Conservation (phyloP, 129 eudicot species). For the Chrysanthemum makinoi region DNA sequence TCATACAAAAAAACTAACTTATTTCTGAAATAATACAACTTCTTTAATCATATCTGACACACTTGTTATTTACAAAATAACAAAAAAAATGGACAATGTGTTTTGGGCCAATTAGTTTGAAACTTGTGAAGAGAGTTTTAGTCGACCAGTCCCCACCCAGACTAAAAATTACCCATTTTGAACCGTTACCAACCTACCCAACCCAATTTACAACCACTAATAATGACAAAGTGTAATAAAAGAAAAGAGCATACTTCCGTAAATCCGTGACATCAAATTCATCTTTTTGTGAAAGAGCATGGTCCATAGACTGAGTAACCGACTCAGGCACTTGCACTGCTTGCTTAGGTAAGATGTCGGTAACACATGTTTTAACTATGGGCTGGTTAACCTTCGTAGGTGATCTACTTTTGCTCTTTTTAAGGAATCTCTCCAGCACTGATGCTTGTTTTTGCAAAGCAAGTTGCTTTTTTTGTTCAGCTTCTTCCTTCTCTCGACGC, state of each 20-base stretch:
- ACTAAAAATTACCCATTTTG: neutral
- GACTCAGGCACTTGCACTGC: constrained; percentile 32
- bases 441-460: constrained; percentile 88
- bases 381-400: constrained; percentile 39
- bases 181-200: neutral
- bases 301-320: constrained; percentile 58
- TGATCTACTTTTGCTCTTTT: constrained; percentile 47
- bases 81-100: too few relatives aligned
- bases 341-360: constrained; percentile 26
- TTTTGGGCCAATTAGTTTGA: too few relatives aligned
- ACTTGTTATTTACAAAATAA: too few relatives aligned
- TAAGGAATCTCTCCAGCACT: constrained; percentile 77
- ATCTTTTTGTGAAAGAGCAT: constrained; percentile 40
- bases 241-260: constrained; percentile 56
- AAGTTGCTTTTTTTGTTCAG: constrained; percentile 64
- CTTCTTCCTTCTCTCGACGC: constrained; percentile 81
- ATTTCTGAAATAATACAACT: too few relatives aligned
- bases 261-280: constrained; percentile 42
- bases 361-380: too few relatives aligned
- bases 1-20: too few relatives aligned
- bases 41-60: too few relatives aligned
- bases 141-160: neutral
- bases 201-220: neutral
- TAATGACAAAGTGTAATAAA: neutral
- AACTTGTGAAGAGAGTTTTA: too few relatives aligned